Percentiles rank a stretch among this genome's conserved stretches.
Evolutionary conservation across 1,284 basidiomycete species (phyloP).

Genomic region (Cryptococcus sp.): DNA sequence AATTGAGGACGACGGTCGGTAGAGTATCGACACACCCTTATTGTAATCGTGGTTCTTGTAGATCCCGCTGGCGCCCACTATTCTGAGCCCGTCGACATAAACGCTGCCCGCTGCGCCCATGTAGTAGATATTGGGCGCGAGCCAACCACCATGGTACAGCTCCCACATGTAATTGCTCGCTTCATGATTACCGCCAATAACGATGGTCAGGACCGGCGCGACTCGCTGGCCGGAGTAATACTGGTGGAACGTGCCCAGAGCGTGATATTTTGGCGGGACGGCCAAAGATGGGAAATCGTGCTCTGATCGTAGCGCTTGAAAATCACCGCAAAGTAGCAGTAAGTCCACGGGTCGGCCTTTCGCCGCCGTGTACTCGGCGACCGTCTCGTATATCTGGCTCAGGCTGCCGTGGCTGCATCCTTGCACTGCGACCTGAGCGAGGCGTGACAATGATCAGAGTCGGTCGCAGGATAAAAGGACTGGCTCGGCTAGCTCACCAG

Average conservation of each 20-base stretch:
- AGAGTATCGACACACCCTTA: slow-evolving; percentile 60
- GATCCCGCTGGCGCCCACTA: slow-evolving; percentile 90
- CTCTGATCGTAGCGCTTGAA: slow-evolving; percentile 86
- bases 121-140: slow-evolving; percentile 96
- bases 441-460: not conserved
- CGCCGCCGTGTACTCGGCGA: slow-evolving; percentile 64
- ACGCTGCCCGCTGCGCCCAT: slow-evolving; percentile 90
- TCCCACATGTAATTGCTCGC: slow-evolving; percentile 98
- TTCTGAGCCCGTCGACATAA: slow-evolving; percentile 78
- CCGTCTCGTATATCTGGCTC: slow-evolving; percentile 79
- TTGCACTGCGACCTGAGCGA: slow-evolving; percentile 76
- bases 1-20: too few relatives aligned
- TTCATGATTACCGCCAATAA: slow-evolving; percentile 98
- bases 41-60: slow-evolving; percentile 80
- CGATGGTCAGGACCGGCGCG: slow-evolving; percentile 86
- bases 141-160: slow-evolving; percentile 93
- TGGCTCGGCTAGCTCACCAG: not conserved
- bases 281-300: slow-evolving; percentile 87
- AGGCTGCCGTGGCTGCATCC: slow-evolving; percentile 94
- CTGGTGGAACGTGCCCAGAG: slow-evolving; percentile 81
- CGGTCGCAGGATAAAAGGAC: not conserved
- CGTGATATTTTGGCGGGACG: slow-evolving; percentile 84
- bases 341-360: slow-evolving; percentile 74
- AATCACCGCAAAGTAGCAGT: slow-evolving; percentile 86
- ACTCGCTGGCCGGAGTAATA: slow-evolving; percentile 81